Conservation (phyloP, 2,329 filamentous ascomycete genomes). For the Neopestalotiopsis clavispora region DNA sequence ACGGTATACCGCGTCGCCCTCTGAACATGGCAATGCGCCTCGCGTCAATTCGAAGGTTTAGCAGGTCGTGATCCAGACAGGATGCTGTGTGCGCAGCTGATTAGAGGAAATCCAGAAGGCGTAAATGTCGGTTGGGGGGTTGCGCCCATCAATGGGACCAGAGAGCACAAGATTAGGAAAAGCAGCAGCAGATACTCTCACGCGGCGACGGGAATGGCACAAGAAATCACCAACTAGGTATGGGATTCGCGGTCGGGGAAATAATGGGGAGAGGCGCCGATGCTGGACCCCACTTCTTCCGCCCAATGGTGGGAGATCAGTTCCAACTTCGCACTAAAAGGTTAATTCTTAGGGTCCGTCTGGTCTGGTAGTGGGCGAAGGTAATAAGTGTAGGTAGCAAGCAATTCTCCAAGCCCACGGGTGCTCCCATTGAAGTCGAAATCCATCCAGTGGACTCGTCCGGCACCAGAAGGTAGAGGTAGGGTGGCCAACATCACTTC, state of each 20-base stretch:
- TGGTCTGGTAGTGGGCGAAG: not conserved
- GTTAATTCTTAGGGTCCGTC: not conserved
- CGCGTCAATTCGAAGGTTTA: not conserved
- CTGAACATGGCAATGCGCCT: conserved; percentile 4
- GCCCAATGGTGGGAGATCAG: not conserved
- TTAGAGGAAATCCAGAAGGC: not conserved
- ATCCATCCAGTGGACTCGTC: no score
- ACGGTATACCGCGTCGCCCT: conserved; percentile 7
- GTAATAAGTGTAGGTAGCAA: not conserved
- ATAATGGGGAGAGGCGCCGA: conserved; percentile 6
- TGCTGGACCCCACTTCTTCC: not conserved
- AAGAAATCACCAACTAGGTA: conserved; percentile 7
- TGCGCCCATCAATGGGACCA: not conserved
- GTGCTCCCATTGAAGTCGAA: no score
- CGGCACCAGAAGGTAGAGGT: no score
- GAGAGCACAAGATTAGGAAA: not conserved
- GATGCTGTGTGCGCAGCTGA: not conserved
- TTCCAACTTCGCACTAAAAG: not conserved
- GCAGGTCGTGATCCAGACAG: not conserved
- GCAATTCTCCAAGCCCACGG: no score
- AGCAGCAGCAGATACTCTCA: not conserved
- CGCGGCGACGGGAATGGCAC: conserved; percentile 1
- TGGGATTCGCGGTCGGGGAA: conserved; percentile 11
- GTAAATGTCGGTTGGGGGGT: not conserved
- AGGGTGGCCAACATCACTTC: no score